Base-by-base conservation (phyloP, 805 yeast genomes). In the Candida quercuum region DNA sequence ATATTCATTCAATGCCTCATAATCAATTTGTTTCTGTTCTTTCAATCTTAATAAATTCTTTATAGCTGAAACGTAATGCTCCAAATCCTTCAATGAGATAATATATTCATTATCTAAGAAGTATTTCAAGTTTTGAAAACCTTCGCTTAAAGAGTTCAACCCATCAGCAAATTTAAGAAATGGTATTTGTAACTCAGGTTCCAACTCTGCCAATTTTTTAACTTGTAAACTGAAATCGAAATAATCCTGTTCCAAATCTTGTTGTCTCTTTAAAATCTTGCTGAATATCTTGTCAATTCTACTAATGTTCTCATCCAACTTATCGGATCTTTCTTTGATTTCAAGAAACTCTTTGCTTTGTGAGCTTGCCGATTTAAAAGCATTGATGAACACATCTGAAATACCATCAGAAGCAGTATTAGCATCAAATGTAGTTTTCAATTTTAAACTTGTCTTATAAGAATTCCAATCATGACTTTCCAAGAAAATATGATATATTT, bases 381-480 rank as follows among this genome's bases (percentile, higher is more conserved):
- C 95, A 55, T 91, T 91, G 82, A 91, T 84, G 30, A 93, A 78
- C 3, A 85, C 81, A 54, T 91, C 99, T 0, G 95, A 80, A n/a
- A 91, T 71, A 12, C 86, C 78, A 35, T 93, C 99, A 3, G 55
- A 50, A 6, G 52, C 47, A 12, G 49, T 35, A 15, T 35, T 37
- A 6, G 40, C 39, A 18, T 54, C 53, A 5, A 40, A 38, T 12
- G 41, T 17, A 1, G 38, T 38, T 16, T 46, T 47, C 2, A 64
- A 44, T 50, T 74, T 77, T 33, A 78, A 55, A 46, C 77, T 75
- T 38, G 72, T 69, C 43, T 78, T 76, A 56, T 78, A 82, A 1
- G 85, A 72, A 39, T 71, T 64, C 94, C 94, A 86, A 46, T 81
- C 87, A 28, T 69, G 72, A 17, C 85, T 74, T 49, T 85, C 88